Base-by-base conservation (phyloP, 148 eudicot species). In the Silene conica region DNA sequence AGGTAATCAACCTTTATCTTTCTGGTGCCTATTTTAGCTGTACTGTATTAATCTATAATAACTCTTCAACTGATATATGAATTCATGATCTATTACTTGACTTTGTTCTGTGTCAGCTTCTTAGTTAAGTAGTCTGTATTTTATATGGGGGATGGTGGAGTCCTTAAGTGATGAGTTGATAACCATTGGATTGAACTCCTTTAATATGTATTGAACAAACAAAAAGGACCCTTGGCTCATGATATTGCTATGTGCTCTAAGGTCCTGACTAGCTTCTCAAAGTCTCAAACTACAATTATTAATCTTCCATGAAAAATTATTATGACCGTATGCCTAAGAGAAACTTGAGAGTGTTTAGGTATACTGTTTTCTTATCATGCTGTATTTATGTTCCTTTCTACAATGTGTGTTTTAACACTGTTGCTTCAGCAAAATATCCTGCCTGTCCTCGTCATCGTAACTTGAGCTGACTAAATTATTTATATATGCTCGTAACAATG, bases 91-190 rank as follows among this genome's bases (percentile, higher is more conserved):
- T 74, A 18, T 22, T 16, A 28, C 28, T 2, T 69, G 16, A 11
- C 63, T 71, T 43, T 63, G n/a, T 34, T 21, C 22, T 10, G 55
- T 58, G 15, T 50, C 16, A 31, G 18, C 16, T 55, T 46, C 23
- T n/a, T 31, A 58, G 22, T 25, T 46, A 16, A 21, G n/a, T 21
- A 31, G 3, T 26, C 2, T 26, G 28, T 26, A 55, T 8, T 12
- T 73, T 20, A 14, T 41, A n/a, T 50, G 23, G 38, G 45, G 71
- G 23, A 45, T 52, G 58, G 69, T 21, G 22, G 5, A 59, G 63
- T 92, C 18, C 90, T 94, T 65, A 74, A 94, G 90, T 80, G 92
- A 94, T 96, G 98, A 63, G 9, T 26, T 26, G 21, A 16, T 31
- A 10, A 41, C 43, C 50, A 66, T 66, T n/a, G 15, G 15, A 38